Percentiles rank a stretch among this genome's conserved stretches.
These are phyloP conservation scores for Biscutella laevigata DNA, from an alignment of 441 rosid species.

Conservation along the genomic window DNA sequence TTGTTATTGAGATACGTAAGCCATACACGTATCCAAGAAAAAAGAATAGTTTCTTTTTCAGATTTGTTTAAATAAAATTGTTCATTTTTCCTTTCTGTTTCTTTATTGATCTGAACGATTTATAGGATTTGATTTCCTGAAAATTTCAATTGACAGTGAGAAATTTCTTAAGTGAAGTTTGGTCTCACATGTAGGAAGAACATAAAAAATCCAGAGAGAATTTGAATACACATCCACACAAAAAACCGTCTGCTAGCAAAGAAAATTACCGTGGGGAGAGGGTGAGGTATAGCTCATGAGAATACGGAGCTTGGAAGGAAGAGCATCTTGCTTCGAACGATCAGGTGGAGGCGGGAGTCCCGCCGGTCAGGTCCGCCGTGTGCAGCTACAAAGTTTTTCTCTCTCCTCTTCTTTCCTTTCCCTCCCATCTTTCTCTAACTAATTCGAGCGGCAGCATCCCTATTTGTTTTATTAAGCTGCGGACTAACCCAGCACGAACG, in stretches of 20 bases:
- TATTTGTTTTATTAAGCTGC: background rate
- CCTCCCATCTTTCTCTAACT: conserved; percentile 45
- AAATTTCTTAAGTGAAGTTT: too few species aligned
- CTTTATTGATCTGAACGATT: too few species aligned
- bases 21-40: too few species aligned
- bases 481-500: background rate
- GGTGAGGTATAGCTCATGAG: conserved; percentile 51
- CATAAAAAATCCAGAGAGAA: too few species aligned
- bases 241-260: background rate
- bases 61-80: too few species aligned
- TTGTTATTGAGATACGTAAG: too few species aligned
- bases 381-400: conserved; percentile 68
- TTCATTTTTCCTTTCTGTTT: too few species aligned
- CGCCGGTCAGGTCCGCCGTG: conserved; percentile 61
- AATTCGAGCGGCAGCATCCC: conserved; percentile 1
- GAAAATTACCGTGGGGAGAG: conserved; percentile 16
- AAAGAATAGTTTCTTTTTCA: too few species aligned
- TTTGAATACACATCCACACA: too few species aligned
- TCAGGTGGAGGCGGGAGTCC: conserved; percentile 81
- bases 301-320: conserved; percentile 75
- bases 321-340: conserved; percentile 51
- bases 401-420: conserved; percentile 70
- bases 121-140: too few species aligned
- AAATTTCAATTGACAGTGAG: too few species aligned
- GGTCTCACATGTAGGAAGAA: too few species aligned